Base-by-base conservation (phyloP, 2,329 filamentous ascomycete species). In the Xylariaceae sp. region DNA sequence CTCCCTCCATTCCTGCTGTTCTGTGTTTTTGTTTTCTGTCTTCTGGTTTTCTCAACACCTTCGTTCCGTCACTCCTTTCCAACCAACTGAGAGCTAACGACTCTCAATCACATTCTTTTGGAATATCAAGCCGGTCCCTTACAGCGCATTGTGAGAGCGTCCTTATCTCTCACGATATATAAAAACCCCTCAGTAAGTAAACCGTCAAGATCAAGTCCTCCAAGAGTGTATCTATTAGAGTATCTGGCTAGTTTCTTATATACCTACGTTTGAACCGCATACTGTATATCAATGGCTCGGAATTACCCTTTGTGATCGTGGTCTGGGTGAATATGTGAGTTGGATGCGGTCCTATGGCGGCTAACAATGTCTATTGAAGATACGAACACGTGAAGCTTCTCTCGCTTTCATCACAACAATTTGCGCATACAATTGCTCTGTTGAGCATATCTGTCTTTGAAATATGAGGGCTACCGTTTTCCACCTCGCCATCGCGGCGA, bases 61-160 rank as follows among this genome's bases (percentile, higher is more conserved):
- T 68, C 51, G 66, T 70, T 66, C 67, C 66, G 70, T 70, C 71
- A 67, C 67, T 73, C 69, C 70, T 67, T 70, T 75, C 74, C 71
- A 74, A 76, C 78, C 78, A 82, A 82, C 78, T 76, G 80, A 81
- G 80, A 77, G 78, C 74, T 50, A 62, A 63, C 55, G 69, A 65
- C 79, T 81, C 80, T 82, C 80, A 78, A 77, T 69, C 77, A 83
- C 81, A 74, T 78, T 83, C 81, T 67, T 83, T 82, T 79, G 74
- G 75, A 72, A 72, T 63, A 57, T 60, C 66, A 59, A 59, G 61
- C 53, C 67, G 67, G 53, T 64, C 68, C 66, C 61, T 64, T 67
- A 67, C 62, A 55, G 37, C 54, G 58, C 62, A 58, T 44, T 47
- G 42, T 50, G 56, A 56, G 55, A 55, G 52, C 49, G 13, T 47